phyloP scores from a whole-genome alignment of 768 basidiomycete species.

The Calocybe cyanea region DNA sequence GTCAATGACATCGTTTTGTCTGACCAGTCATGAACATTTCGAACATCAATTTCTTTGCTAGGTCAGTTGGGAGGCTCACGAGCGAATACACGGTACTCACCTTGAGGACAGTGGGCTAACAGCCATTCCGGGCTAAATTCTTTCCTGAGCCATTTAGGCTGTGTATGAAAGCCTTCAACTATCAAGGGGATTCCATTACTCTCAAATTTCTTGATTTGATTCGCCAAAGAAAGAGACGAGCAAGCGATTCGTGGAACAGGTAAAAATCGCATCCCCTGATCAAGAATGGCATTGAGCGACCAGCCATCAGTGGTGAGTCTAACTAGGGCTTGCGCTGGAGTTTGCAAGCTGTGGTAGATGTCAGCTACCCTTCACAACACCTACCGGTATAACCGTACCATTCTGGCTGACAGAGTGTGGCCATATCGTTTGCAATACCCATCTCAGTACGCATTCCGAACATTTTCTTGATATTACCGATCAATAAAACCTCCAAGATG shows the following conservation, averaged over 20 bases:
- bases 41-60: slow-evolving; percentile 50
- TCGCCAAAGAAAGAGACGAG: slow-evolving; percentile 22
- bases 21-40: slow-evolving; percentile 57
- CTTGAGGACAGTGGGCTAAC: slow-evolving; percentile 24
- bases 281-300: slow-evolving; percentile 34
- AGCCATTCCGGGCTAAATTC: slow-evolving; percentile 60
- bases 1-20: slow-evolving; percentile 50
- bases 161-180: slow-evolving; percentile 56
- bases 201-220: slow-evolving; percentile 44
- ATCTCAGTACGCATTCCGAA: slow-evolving; percentile 56
- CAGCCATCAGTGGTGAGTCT: slow-evolving; percentile 33
- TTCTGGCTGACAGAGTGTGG: slow-evolving; percentile 92
- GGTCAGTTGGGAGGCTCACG: background rate
- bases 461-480: background rate
- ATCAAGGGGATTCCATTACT: slow-evolving; percentile 55
- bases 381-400: slow-evolving; percentile 55
- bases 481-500: slow-evolving; percentile 36
- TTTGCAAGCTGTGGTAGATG: slow-evolving; percentile 72
- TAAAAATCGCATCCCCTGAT: slow-evolving; percentile 20
- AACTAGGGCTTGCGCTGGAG: slow-evolving; percentile 27
- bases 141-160: slow-evolving; percentile 48
- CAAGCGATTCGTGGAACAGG: slow-evolving; percentile 35
- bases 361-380: slow-evolving; percentile 58
- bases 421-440: slow-evolving; percentile 80
- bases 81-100: slow-evolving; percentile 14